A percentile compares a stretch with the other conserved stretches of the same genome.
These are phyloP conservation scores for Kondoa subrosea DNA, from an alignment of 768 basidiomycete genomes.

Conservation along the genomic window DNA sequence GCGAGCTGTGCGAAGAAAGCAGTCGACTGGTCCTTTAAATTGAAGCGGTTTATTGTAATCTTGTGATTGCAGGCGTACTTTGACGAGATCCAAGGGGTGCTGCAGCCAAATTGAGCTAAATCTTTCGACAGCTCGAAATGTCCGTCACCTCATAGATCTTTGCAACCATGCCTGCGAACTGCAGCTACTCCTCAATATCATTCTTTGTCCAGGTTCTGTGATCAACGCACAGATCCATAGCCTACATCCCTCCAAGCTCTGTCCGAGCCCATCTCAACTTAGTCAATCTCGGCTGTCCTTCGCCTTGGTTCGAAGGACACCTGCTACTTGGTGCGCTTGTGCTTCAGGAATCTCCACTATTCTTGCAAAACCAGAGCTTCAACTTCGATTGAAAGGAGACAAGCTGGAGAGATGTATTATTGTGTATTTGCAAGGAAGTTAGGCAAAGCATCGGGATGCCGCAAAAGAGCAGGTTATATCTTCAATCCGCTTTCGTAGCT, in stretches of 20 bases:
- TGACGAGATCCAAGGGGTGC: constrained; percentile 88
- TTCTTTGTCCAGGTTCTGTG: not conserved
- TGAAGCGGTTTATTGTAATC: constrained; percentile 45
- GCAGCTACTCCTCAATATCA: not conserved
- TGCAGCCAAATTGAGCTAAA: constrained; percentile 28
- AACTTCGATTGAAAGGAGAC: too few relatives aligned
- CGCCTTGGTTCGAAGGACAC: too few relatives aligned
- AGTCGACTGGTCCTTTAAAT: constrained; percentile 76
- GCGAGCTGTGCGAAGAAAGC: constrained; percentile 59
- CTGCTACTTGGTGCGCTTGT: too few relatives aligned
- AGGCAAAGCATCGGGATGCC: too few relatives aligned
- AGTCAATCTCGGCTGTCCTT: too few relatives aligned
- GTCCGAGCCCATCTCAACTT: too few relatives aligned
- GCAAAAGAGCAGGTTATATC: too few relatives aligned
- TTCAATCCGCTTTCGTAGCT: too few relatives aligned
- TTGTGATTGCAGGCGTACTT: constrained; percentile 84
- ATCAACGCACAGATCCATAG: constrained; percentile 29
- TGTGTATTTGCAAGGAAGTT: too few relatives aligned
- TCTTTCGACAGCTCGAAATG: not conserved
- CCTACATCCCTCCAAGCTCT: constrained; percentile 28
- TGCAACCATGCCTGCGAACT: constrained; percentile 74
- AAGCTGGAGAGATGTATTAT: too few relatives aligned
- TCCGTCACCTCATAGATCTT: constrained; percentile 50
- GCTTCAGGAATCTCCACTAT: too few relatives aligned
- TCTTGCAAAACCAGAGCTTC: too few relatives aligned